These are phyloP conservation scores for Candida mattraensis DNA, from an alignment of 805 yeast genomes.

Conservation along the genomic window DNA sequence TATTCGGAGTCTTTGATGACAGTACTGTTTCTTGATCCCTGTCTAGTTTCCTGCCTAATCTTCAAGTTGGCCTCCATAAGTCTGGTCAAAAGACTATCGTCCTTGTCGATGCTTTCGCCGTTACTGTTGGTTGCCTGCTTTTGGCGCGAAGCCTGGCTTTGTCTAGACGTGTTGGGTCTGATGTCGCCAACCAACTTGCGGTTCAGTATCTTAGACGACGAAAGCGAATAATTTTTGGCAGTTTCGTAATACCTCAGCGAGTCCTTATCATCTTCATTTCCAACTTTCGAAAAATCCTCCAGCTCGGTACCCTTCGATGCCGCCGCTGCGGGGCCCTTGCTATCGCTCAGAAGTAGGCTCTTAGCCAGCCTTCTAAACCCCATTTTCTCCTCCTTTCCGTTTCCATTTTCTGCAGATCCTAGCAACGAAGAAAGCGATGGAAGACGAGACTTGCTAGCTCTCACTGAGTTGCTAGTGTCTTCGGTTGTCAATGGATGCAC, in stretches of 20 bases:
- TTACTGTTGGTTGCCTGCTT: conserved; percentile 3
- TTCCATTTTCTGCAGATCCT: conserved; percentile 20
- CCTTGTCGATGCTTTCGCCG: conserved; percentile 13
- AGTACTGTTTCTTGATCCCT: conserved; percentile 7
- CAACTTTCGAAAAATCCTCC: conserved; percentile 10
- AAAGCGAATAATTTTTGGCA: conserved; percentile 18
- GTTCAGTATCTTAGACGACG: conserved; percentile 15
- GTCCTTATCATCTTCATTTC: conserved; percentile 14
- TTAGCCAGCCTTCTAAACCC: conserved; percentile 29
- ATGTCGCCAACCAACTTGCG: conserved; percentile 21
- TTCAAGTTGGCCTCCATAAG: conserved; percentile 20
- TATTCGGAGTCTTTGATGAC: conserved; percentile 13
- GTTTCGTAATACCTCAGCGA: conserved; percentile 21
- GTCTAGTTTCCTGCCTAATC: conserved; percentile 7
- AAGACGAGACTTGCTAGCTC: conserved; percentile 16
- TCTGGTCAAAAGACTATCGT: conserved; percentile 18
- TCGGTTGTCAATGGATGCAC: conserved; percentile 14
- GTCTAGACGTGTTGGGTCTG: conserved; percentile 12
- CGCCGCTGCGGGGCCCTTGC: conserved; percentile 4
- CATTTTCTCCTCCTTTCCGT: conserved; percentile 22
- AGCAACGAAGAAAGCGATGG: conserved; percentile 21
- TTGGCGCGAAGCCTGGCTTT: conserved; percentile 10
- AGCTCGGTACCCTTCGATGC: conserved; percentile 13
- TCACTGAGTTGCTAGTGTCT: conserved; percentile 11
- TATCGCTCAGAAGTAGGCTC: conserved; percentile 22